phyloP scores from a whole-genome alignment of 2,329 filamentous ascomycete species.

The Fulvia fulva region DNA sequence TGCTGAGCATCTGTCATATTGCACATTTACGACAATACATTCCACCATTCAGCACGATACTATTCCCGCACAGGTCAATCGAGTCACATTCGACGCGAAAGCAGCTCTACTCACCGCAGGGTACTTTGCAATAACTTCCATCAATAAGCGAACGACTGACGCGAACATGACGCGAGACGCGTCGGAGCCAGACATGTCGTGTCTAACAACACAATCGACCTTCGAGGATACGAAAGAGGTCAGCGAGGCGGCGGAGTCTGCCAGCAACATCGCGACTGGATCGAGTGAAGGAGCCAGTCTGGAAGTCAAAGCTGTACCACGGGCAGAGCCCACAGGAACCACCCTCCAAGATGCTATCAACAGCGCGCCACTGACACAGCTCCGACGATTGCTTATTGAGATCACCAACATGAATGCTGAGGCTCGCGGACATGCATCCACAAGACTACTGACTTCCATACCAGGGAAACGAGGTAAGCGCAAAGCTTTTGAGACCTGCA shows the following conservation, averaged over 20 bases:
- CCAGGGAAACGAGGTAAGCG: background rate
- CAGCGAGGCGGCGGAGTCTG: background rate
- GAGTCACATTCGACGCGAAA: too few species aligned
- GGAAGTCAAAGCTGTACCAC: background rate
- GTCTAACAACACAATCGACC: background rate
- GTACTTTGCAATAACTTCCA: too few species aligned
- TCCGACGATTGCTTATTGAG: too few species aligned
- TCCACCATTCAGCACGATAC: too few species aligned
- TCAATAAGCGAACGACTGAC: too few species aligned
- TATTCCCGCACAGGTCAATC: too few species aligned
- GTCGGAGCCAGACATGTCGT: background rate
- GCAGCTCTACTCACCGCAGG: too few species aligned
- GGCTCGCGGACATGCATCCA: background rate
- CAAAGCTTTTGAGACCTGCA: background rate
- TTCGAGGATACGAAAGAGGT: background rate
- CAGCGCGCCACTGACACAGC: too few species aligned
- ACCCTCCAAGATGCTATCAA: background rate
- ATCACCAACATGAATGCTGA: background rate
- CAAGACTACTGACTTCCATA: background rate
- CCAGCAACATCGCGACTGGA: background rate
- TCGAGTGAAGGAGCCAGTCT: background rate
- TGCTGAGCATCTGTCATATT: background rate
- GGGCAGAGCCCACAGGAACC: background rate
- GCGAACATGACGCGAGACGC: background rate
- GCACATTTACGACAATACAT: too few species aligned